Evolutionary conservation across 257 asterid genomes (phyloP).

Genomic region (Nicotiana tomentosiformis): DNA sequence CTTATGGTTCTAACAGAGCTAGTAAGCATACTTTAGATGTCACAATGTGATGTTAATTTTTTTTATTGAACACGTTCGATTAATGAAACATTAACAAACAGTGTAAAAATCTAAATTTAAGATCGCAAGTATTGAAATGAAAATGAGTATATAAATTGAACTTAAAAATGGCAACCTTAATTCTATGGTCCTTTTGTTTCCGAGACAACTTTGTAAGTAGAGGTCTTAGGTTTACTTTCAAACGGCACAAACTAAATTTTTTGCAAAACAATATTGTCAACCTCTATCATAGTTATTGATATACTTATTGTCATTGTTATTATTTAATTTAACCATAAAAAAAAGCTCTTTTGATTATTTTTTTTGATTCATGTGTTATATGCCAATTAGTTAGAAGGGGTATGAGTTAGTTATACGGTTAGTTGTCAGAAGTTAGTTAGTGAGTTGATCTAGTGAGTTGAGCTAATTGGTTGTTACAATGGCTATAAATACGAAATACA

Average conservation of each 20-base stretch:
- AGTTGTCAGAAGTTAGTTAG: too few relatives aligned
- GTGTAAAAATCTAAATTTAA: neutral
- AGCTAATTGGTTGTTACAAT: too few relatives aligned
- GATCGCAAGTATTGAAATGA: neutral
- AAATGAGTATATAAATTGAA: neutral
- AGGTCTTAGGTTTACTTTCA: neutral
- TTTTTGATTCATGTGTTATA: neutral
- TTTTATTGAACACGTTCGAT: neutral
- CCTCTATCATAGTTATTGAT: neutral
- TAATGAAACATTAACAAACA: neutral
- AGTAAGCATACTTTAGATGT: neutral
- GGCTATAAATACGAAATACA: too few relatives aligned
- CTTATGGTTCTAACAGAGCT: neutral
- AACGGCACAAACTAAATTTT: neutral
- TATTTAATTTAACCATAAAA: neutral
- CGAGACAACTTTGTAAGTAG: neutral
- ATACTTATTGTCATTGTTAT: too few relatives aligned
- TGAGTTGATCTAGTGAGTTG: too few relatives aligned
- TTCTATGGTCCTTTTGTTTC: neutral
- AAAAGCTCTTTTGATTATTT: neutral
- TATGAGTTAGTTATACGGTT: too few relatives aligned
- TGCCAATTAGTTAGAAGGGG: too few relatives aligned
- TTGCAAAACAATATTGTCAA: neutral
- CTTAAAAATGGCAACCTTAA: neutral
- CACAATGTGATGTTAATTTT: neutral